Percentiles rank a stretch among this genome's conserved stretches.
Evolutionary conservation across 805 yeast species (phyloP).

Genomic region (Candida railenensis): DNA sequence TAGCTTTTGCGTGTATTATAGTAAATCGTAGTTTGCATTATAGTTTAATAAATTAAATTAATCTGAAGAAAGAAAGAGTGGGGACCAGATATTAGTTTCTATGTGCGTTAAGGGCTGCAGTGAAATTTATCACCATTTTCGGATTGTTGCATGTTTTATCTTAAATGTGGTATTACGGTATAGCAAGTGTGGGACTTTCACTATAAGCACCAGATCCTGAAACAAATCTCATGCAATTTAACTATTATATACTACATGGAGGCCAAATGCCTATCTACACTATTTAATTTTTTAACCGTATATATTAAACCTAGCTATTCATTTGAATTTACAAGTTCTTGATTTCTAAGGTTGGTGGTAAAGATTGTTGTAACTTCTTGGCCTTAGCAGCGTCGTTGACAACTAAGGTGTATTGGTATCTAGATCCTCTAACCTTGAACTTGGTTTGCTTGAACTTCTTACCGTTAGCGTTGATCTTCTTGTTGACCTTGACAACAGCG

Average conservation of each 20-base stretch:
- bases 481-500: conserved; percentile 93
- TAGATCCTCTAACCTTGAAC: conserved; percentile 98
- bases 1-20: background rate
- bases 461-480: conserved; percentile 76
- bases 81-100: too few relatives aligned
- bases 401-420: conserved; percentile 90
- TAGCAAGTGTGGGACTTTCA: too few relatives aligned
- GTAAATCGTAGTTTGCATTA: conserved; percentile 1
- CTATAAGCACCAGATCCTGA: too few relatives aligned
- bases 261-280: background rate
- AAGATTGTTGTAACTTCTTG: conserved; percentile 93
- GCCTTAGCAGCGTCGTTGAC: conserved; percentile 97
- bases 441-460: conserved; percentile 90
- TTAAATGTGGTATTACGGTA: too few relatives aligned
- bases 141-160: too few relatives aligned
- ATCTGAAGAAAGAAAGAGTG: too few relatives aligned
- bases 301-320: background rate
- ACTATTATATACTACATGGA: too few relatives aligned
- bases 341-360: conserved; percentile 90
- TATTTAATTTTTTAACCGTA: background rate
- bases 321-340: conserved; percentile 38
- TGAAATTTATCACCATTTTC: too few relatives aligned
- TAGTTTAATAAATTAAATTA: background rate
- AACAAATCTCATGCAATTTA: too few relatives aligned
- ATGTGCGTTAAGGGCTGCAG: too few relatives aligned